Base-by-base conservation (phyloP, 2,329 filamentous ascomycete genomes). In the Calonectria naviculata region DNA sequence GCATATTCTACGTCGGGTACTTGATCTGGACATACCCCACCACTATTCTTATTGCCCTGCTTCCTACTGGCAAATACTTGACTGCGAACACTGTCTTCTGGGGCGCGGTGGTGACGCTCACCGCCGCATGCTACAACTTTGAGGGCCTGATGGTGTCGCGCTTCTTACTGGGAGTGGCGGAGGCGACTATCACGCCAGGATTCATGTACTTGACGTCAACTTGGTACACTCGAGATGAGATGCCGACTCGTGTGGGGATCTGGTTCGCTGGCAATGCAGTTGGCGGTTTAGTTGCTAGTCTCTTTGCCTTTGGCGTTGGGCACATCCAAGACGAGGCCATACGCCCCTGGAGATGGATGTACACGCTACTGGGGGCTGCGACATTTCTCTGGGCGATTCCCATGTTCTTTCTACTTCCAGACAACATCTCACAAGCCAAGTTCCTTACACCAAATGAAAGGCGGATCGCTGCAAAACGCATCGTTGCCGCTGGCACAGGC, bases 371-470 rank as follows among this genome's bases (percentile, higher is more conserved):
- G 1, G 89, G 89, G 1, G 68, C 84, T 0, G 76, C 80, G 0
- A 91, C 89, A 0, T 87, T 89, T 64, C 73, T 89, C 4, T 88
- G 88, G 86, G 85, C 84, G 0, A 81, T 89, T 3, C 81, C 85
- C 1, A 74, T 91, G 52, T 84, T 86, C 70, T 73, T 85, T 28
- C 76, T 87, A 7, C 84, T 91, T 2, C 89, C 89, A 0, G 86
- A 90, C 70, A 83, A 79, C 42, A 89, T 90, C 52, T 86, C 87
- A 1, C 86, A 83, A 2, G 91, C 92, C 3, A 81, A 80, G 0
- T 93, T 93, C 78, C 85, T 94, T 3, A 87, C 84, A 0, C 78
- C 84, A 2, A 83, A 87, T 44, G 89, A 93, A 78, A 84, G 85
- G 24, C 79, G 80, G n/a, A 83, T 86, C 71, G 88, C 87, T 0